Conservation (phyloP, 2,329 filamentous ascomycete genomes). For the Colletotrichum sp. region DNA sequence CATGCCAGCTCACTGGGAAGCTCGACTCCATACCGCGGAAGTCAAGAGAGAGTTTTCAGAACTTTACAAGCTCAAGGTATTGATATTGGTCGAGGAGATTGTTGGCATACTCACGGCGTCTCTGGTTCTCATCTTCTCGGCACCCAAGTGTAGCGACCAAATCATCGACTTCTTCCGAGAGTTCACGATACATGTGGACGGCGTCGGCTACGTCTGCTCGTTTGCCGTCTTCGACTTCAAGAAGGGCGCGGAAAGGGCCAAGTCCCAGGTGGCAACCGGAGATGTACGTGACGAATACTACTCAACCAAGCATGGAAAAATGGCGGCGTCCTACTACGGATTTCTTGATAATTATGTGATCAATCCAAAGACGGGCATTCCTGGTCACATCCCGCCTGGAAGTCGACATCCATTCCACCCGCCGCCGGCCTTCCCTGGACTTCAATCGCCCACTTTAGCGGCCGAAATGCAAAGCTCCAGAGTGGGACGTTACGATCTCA, state of each 20-base stretch:
- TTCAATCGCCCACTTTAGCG: slow-evolving; percentile 66
- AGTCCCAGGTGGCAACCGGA: slow-evolving; percentile 39
- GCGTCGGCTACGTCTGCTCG: slow-evolving; percentile 93
- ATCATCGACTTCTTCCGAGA: slow-evolving; percentile 98
- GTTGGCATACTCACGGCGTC: slow-evolving; percentile 92
- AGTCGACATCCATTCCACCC: slow-evolving; percentile 70
- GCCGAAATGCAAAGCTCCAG: slow-evolving; percentile 61
- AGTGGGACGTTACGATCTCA: slow-evolving; percentile 50
- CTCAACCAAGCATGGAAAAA: slow-evolving; percentile 93
- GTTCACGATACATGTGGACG: slow-evolving; percentile 96
- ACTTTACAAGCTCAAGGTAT: slow-evolving; percentile 89
- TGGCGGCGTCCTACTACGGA: slow-evolving; percentile 95
- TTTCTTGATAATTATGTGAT: slow-evolving; percentile 92
- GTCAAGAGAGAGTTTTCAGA: slow-evolving; percentile 89
- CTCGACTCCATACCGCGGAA: slow-evolving; percentile 89
- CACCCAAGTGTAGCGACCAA: slow-evolving; percentile 88
- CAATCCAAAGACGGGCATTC: slow-evolving; percentile 72
- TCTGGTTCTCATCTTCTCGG: slow-evolving; percentile 83
- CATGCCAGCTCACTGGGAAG: slow-evolving; percentile 86
- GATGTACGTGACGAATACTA: slow-evolving; percentile 92
- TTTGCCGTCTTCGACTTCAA: slow-evolving; percentile 98
- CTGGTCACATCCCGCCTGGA: slow-evolving; percentile 63
- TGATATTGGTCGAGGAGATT: slow-evolving; percentile 93
- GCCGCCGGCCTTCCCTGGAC: slow-evolving; percentile 75
- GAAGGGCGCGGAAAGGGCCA: slow-evolving; percentile 65